Base-by-base conservation (phyloP, 306 rosid species). In the Sechiopsis laciniata region DNA sequence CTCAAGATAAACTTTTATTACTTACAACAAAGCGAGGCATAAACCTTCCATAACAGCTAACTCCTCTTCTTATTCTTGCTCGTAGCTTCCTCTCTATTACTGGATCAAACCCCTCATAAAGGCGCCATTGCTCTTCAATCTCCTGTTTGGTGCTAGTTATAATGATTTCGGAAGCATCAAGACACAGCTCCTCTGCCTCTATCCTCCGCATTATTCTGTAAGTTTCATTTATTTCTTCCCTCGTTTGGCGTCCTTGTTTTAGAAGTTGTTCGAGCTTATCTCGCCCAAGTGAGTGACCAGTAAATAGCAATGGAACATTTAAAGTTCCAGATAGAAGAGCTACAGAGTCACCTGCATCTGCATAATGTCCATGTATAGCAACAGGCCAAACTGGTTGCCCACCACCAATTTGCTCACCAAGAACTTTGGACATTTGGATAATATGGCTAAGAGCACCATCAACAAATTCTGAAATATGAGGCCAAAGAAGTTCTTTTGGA, bases 21-120 rank as follows among this genome's bases (percentile, higher is more conserved):
- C 89, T 87, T 73, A 87, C 90, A 79, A 76, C 77, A 79, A 76
- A 85, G 73, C 91, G 86, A 76, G 90, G 88, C 90, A 86, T 82
- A 74, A 84, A 86, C 79, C 88, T 86, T 54, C 88, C 88, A 37
- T 84, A 76, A 77, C 88, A 85, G 76, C 80, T 83, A 45, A 84
- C 91, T 56, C 85, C 87, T 63, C 88, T 80, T 79, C 42, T 84
- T 37, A 79, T 78, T 73, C 91, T 83, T 51, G 87, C 91, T 79
- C 88, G 73, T 65, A 87, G 60, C 59, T 87, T 87, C 42, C 88
- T 85, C 72, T 84, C 91, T 26, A 87, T 72, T 40, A 84, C 64
- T n/a, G 91, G 88, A 77, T 87, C 91, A 80, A 87, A 87, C 9
- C 91, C 91, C 74, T 87, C 91, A 59, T 84, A 87, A 26, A 87